Conservation (phyloP, 192 early-diverging fungal species). For the Coemansia erecta region DNA sequence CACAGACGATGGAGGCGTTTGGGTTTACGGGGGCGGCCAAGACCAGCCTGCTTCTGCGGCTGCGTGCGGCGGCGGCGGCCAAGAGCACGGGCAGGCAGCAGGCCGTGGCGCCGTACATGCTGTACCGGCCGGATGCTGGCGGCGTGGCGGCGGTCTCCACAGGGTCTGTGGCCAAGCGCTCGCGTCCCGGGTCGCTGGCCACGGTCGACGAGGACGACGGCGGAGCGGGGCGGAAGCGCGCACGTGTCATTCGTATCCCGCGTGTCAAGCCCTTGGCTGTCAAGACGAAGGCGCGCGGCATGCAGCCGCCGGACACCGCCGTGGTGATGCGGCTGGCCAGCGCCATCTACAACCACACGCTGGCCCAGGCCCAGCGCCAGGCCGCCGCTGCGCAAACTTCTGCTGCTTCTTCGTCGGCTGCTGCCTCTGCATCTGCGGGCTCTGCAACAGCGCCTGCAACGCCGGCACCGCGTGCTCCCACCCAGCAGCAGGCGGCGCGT, state of each 20-base stretch:
- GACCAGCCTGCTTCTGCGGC: constrained; percentile 38
- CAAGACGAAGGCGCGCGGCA: constrained; percentile 4
- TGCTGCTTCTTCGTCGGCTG: not conserved
- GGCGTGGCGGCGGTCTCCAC: constrained; percentile 6
- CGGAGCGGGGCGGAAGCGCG: constrained; percentile 36
- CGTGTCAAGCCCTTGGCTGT: constrained; percentile 24
- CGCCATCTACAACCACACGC: constrained; percentile 52
- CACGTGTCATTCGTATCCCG: constrained; percentile 33
- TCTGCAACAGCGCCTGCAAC: not conserved
- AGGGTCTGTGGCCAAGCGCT: not conserved
- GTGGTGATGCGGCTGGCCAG: constrained; percentile 45
- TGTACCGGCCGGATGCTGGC: constrained; percentile 18
- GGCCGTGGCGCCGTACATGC: constrained; percentile 46
- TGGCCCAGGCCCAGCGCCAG: constrained; percentile 30
- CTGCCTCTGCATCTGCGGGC: not conserved
- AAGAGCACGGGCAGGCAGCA: constrained; percentile 46
- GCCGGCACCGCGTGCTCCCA: not conserved
- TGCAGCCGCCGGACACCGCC: constrained; percentile 25
- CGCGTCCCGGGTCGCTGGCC: constrained; percentile 6
- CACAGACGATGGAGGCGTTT: constrained; percentile 53
- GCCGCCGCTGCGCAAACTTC: not conserved
- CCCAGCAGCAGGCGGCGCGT: not conserved
- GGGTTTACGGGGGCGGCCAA: constrained; percentile 45
- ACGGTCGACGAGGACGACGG: constrained; percentile 8
- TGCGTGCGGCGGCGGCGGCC: constrained; percentile 48